Evolutionary conservation across 2,329 filamentous ascomycete species (phyloP).

Genomic region (Leptographium galeiforme): DNA sequence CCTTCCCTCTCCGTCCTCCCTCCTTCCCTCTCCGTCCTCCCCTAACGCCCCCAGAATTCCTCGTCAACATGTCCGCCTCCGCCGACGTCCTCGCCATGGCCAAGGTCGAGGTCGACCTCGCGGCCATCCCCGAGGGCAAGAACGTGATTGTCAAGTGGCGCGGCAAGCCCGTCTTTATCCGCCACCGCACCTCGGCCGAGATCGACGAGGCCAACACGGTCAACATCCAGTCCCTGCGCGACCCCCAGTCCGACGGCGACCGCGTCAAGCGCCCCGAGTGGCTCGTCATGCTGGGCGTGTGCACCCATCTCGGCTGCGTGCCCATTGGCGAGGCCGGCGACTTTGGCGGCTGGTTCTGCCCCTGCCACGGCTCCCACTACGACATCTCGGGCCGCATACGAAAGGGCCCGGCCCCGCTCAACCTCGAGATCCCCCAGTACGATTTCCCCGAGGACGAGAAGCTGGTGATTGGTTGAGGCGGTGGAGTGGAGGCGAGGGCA

Average conservation of each 20-base stretch:
- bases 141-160: slow-evolving; percentile 99
- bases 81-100: slow-evolving; percentile 97
- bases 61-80: slow-evolving; percentile 99
- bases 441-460: slow-evolving; percentile 83
- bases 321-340: slow-evolving; percentile 98
- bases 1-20: background rate
- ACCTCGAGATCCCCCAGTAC: slow-evolving; percentile 88
- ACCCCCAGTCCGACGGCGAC: slow-evolving; percentile 81
- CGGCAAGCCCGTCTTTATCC: slow-evolving; percentile 99
- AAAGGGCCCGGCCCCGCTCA: slow-evolving; percentile 92
- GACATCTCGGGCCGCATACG: slow-evolving; percentile 97
- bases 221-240: slow-evolving; percentile 71
- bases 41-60: slow-evolving; percentile 60
- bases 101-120: slow-evolving; percentile 96
- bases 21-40: background rate
- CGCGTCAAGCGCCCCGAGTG: slow-evolving; percentile 98
- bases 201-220: slow-evolving; percentile 89
- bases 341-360: slow-evolving; percentile 99
- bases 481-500: background rate
- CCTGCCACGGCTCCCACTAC: slow-evolving; percentile 99
- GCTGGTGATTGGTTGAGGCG: slow-evolving; percentile 78
- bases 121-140: slow-evolving; percentile 93
- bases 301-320: slow-evolving; percentile 98
- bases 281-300: slow-evolving; percentile 98
- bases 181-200: slow-evolving; percentile 86